Base-by-base conservation (phyloP, 2,329 filamentous ascomycete species). In the Fusarium nygamai region DNA sequence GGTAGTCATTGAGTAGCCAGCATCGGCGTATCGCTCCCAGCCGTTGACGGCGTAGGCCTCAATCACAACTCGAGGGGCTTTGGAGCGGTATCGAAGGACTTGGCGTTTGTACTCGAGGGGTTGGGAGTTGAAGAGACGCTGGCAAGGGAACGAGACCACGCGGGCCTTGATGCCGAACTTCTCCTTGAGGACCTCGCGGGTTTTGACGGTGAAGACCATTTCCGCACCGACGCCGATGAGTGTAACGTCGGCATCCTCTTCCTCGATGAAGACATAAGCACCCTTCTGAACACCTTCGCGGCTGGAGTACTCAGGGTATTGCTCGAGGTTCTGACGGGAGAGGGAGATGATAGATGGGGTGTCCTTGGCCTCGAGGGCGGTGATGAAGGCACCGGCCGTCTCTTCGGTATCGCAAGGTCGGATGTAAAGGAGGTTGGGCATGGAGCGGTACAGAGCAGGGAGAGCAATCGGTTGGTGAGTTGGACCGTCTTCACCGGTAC, bases 391-490 rank as follows among this genome's bases (percentile, higher is more conserved):
- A 19, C 89, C 89, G 3, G 85, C 85, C 1, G 84, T 85, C 78
- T 92, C 90, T 74, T 92, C 88, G 53, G 84, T 85, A 69, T 92
- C 89, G 53, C 85, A 85, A 0, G 90, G 90, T 1, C 90, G 87
- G 63, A 92, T 89, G 77, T 91, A 91, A 3, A 88, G 81, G 1
- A 92, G 71, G 67, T 91, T 91, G 1, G 89, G 90, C 89, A 92
- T 92, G 31, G 89, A 86, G 9, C 90, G 87, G 78, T 89, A 92
- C 6, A 92, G 82, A 1, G 85, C 80, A 16, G 87, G 85, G 1
- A 92, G 82, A 41, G 86, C 89, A 36, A 92, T 86, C 6, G 90
- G 89, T 77, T 92, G 90, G 72, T 92, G 90, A 0, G 90, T 91
- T 0, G 89, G 90, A 0, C 89, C 90, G 70, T 91, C 87, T 71